A percentile compares a stretch with the other conserved stretches of the same genome.
phyloP scores from a whole-genome alignment of 2,329 filamentous ascomycete genomes.

The Trichoderma pleuroti region DNA sequence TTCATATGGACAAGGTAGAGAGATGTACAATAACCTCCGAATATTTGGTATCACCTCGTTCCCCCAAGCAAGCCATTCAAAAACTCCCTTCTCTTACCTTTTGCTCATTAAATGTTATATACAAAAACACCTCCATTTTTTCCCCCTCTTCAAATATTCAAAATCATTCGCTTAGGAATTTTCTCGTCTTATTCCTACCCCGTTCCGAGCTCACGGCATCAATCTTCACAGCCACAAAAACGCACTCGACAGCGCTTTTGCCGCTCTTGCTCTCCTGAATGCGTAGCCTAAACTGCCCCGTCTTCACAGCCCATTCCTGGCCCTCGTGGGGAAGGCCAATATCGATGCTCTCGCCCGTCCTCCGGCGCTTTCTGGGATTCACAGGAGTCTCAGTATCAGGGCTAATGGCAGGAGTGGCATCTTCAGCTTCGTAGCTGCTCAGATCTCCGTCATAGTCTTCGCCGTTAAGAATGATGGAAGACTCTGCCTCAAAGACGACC shows the following conservation, averaged over 20 bases:
- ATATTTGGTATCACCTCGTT: not conserved
- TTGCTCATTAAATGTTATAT: not conserved
- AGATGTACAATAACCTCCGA: not conserved
- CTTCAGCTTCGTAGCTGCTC: conserved; percentile 24
- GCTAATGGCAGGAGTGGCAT: conserved; percentile 28
- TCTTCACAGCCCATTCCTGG: conserved; percentile 60
- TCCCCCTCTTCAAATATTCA: not conserved
- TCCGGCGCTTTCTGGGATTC: conserved; percentile 45
- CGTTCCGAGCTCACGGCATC: conserved; percentile 66
- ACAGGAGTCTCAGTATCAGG: conserved; percentile 19
- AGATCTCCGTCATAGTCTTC: conserved; percentile 37
- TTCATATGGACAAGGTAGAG: not conserved
- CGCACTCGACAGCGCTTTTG: conserved; percentile 61
- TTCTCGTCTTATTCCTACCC: conserved; percentile 60
- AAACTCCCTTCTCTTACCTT: not conserved
- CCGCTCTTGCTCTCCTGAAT: conserved; percentile 54
- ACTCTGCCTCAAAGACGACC: conserved; percentile 58
- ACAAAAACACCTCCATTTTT: not conserved
- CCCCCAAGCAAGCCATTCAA: not conserved
- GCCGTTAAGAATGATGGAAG: conserved; percentile 58
- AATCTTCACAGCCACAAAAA: conserved; percentile 72
- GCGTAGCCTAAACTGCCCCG: conserved; percentile 68
- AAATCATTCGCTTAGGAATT: conserved; percentile 50
- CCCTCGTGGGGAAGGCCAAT: conserved; percentile 7
- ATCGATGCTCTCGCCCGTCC: conserved; percentile 33